Evolutionary conservation across 768 basidiomycete species (phyloP).

Genomic region (Austroboletus festivus): DNA sequence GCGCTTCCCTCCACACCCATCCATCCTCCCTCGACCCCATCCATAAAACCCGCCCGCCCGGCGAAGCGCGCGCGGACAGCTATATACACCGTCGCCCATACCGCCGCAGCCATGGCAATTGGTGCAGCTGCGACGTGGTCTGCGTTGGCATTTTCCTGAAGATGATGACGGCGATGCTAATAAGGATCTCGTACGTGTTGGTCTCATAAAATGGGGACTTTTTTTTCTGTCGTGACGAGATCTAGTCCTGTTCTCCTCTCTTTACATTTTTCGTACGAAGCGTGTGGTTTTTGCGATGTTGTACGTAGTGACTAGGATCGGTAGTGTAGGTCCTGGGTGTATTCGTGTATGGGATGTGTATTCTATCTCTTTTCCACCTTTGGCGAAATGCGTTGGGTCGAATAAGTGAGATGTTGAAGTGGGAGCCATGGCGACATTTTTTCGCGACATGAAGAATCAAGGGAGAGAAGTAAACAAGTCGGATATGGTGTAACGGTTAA

Average conservation of each 20-base stretch:
- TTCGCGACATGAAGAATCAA: too few species aligned
- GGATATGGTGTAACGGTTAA: conserved; percentile 37
- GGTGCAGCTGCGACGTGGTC: conserved; percentile 75
- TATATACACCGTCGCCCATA: conserved; percentile 45
- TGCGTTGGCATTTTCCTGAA: conserved; percentile 60
- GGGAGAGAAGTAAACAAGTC: too few species aligned
- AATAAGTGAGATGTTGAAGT: too few species aligned
- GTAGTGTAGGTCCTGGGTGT: conserved; percentile 7
- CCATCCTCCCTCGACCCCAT: not conserved
- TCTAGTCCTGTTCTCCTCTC: not conserved
- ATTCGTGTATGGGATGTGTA: conserved; percentile 11
- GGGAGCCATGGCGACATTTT: too few species aligned
- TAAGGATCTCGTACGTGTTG: not conserved
- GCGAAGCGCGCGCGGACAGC: conserved; percentile 46
- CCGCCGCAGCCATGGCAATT: conserved; percentile 58
- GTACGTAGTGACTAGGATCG: too few species aligned
- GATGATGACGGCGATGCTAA: not conserved
- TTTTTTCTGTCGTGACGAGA: not conserved
- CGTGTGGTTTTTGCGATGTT: not conserved
- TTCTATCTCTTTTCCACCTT: not conserved
- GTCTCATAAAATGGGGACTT: not conserved
- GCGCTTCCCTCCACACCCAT: not conserved
- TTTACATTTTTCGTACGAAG: not conserved
- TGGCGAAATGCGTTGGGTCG: too few species aligned
- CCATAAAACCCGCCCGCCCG: conserved; percentile 22